Evolutionary conservation across 1,139 yeast genomes (phyloP).

Genomic region (Geotrichum europaeum): DNA sequence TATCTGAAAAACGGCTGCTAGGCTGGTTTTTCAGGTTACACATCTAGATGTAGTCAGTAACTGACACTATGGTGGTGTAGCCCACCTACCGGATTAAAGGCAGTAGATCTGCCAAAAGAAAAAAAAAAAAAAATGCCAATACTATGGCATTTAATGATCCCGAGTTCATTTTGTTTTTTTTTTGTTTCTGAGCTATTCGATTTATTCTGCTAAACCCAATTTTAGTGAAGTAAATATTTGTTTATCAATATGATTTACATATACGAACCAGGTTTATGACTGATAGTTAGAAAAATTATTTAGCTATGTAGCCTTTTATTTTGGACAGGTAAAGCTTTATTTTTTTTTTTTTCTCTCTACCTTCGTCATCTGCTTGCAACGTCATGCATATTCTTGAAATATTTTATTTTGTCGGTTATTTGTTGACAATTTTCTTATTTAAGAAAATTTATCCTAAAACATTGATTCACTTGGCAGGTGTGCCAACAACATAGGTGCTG

Average conservation of each 20-base stretch:
- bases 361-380: not conserved
- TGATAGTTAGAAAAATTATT: too few species aligned
- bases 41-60: too few species aligned
- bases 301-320: not conserved
- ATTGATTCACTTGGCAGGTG: not conserved
- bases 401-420: not conserved
- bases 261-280: not conserved
- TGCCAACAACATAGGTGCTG: too few species aligned
- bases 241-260: not conserved
- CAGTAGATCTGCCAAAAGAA: too few species aligned
- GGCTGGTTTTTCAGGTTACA: too few species aligned
- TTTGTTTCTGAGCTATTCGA: not conserved
- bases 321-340: not conserved
- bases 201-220: not conserved
- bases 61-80: too few species aligned
- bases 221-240: not conserved
- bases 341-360: not conserved
- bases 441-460: not conserved
- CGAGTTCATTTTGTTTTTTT: not conserved
- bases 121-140: too few species aligned
- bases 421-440: not conserved
- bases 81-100: too few species aligned
- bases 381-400: not conserved
- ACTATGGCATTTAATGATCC: too few species aligned
- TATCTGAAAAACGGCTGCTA: too few species aligned